phyloP scores from a whole-genome alignment of 768 basidiomycete genomes.

The Lactifluus piperatus region DNA sequence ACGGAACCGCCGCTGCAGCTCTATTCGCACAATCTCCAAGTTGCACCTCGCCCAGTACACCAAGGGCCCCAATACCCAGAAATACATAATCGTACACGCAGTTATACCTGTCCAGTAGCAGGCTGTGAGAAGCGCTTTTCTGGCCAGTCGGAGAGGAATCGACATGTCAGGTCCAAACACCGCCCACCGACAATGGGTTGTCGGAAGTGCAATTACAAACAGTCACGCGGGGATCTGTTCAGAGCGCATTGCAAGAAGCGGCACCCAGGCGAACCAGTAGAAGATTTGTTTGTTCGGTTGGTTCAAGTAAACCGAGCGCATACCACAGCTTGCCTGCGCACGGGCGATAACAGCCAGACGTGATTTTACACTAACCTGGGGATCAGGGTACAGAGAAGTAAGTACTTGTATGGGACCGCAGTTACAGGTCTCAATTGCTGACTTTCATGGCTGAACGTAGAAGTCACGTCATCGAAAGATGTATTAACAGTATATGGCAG shows the following conservation, averaged over 20 bases:
- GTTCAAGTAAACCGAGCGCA: background rate
- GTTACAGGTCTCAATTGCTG: no score
- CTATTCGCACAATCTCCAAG: no score
- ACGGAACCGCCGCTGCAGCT: no score
- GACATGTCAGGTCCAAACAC: constrained; percentile 11
- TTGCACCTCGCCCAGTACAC: background rate
- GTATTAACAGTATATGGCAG: no score
- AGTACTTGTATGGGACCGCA: no score
- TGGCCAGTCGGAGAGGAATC: constrained; percentile 12
- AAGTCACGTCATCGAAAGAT: no score
- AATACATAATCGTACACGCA: background rate
- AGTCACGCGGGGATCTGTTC: constrained; percentile 14
- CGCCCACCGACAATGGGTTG: constrained; percentile 12
- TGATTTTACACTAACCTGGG: no score
- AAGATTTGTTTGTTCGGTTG: background rate
- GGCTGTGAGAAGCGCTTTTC: constrained; percentile 10
- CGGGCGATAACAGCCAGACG: background rate
- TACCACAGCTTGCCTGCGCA: no score
- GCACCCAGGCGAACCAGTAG: background rate
- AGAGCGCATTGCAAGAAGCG: constrained; percentile 16
- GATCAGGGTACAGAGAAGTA: no score
- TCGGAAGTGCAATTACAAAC: constrained; percentile 10
- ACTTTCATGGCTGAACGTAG: no score
- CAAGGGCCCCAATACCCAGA: background rate
- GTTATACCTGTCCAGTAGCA: background rate